Evolutionary conservation across 169 alveolate genomes (phyloP), one percentile per base, ranked within the genome.

Genomic region (Besnoitia besnoiti): DNA sequence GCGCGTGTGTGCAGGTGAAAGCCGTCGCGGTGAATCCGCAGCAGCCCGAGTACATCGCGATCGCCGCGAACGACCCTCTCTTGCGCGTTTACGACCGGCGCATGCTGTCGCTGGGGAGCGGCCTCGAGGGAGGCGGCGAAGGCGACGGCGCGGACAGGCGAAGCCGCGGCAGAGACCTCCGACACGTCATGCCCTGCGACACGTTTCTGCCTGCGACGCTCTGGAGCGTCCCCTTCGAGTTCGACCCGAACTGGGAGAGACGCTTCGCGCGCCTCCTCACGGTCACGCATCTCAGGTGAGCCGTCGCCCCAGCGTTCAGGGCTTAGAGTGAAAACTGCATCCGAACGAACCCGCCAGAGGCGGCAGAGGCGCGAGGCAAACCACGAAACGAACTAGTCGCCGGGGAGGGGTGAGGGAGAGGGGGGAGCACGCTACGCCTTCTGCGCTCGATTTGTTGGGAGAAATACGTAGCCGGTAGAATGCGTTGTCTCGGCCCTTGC

Each of bases 71-170:
- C 40, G 97, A 95, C 73, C 95, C 88, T 55, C 92, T 95, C 76
- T 47, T 94, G 7, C 94, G 97, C 47, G 94, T 94, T 37, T 95
- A 93, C 77, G 97, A 95, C 90, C 84, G 97, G 30, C 59, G 97
- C 42, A 94, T 93, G 94, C 46, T 94, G 51, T 79, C 92, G 4
- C 19, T 90, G 91, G 49, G 85, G 27, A 77, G 87, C 37, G 44
- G 19, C 87, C 50, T 35, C 59, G 8, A n/a, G 39, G 12, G 76
- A 4, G 35, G 75, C 40, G 73, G 85, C 85, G 55, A 21, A 30
- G 59, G 16, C 21, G 85, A 21, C 33, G 21, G 5, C 37, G 59
- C 8, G 49, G 59, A 19, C 21, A 37, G 59, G 27, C 10, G 59
- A 35, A 2, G 49, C 35, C 21, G 51, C 7, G 75, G 51, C 5